Percentiles rank a stretch among this genome's conserved stretches.
Conservation (phyloP, 164 flowering plant genomes). For the Magnolia sinica region DNA sequence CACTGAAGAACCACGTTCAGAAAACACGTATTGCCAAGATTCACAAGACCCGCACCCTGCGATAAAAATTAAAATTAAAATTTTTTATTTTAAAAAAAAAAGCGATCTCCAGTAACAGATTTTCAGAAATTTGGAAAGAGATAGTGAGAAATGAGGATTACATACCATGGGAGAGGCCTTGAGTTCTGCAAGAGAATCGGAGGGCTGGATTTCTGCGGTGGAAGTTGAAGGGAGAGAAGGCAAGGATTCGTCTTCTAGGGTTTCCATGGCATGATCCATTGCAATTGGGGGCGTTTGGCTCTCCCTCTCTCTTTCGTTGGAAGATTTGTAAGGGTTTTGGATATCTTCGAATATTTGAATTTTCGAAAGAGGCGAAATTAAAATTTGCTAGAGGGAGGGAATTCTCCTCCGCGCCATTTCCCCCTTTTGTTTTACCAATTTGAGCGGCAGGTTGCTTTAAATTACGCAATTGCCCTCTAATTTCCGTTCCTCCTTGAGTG, state of each 20-base stretch:
- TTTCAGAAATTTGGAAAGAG: neutral
- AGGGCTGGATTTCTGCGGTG: neutral
- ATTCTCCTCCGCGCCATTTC: neutral
- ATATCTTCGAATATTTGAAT: neutral
- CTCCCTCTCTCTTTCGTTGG: too few species aligned
- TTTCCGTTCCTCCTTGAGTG: too few species aligned
- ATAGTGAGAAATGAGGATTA: neutral
- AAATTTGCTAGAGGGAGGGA: neutral
- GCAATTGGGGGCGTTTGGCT: neutral
- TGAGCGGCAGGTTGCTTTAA: neutral
- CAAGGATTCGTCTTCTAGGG: neutral
- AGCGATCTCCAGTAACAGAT: neutral
- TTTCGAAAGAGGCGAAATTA: neutral
- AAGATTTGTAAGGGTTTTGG: neutral
- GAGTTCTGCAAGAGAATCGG: neutral
- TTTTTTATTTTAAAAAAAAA: neutral
- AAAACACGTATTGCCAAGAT: conserved; percentile 86
- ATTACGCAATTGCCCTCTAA: neutral
- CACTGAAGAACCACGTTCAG: conserved; percentile 75
- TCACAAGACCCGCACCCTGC: conserved; percentile 77
- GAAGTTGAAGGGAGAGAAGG: neutral
- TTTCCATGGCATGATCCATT: neutral
- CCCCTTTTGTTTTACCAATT: neutral
- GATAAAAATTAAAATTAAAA: neutral
- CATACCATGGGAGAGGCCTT: conserved; percentile 3